Percentiles rank a stretch among this genome's conserved stretches.
Conservation (phyloP, 2,329 filamentous ascomycete species). For the Xenosphaeropsis pyriputrescens region DNA sequence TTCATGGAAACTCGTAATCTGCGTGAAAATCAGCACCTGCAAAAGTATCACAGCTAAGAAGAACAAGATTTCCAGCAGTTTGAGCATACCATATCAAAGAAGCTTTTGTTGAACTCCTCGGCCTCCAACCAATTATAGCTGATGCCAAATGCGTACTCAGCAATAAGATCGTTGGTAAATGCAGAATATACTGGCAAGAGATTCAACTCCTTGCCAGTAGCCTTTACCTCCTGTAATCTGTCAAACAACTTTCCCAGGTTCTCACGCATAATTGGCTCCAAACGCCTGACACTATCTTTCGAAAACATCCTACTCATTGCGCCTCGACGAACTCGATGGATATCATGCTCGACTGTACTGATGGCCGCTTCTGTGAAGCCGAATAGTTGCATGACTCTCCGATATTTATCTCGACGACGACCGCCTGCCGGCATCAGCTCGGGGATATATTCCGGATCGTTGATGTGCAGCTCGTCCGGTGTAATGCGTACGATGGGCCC, state of each 20-base stretch:
- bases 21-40: too few species aligned
- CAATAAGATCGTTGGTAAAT: constrained; percentile 16
- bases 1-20: constrained; percentile 2
- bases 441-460: constrained; percentile 13
- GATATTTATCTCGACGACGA: constrained; percentile 6
- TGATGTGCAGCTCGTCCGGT: constrained; percentile 15
- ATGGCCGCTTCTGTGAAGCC: constrained; percentile 3
- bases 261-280: constrained; percentile 5
- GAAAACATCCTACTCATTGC: constrained; percentile 9
- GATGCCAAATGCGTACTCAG: constrained; percentile 17
- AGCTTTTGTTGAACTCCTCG: constrained; percentile 11
- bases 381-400: constrained; percentile 2
- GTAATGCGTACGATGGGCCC: constrained; percentile 16
- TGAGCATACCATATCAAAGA: constrained; percentile 14
- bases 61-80: background rate
- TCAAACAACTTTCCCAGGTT: constrained; percentile 1
- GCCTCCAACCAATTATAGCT: constrained; percentile 16
- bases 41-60: too few species aligned
- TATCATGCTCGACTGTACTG: constrained; percentile 5
- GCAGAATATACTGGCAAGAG: constrained; percentile 14
- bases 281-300: constrained; percentile 3
- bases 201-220: constrained; percentile 4
- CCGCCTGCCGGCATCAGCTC: constrained; percentile 8
- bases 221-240: background rate
- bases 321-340: constrained; percentile 7